Evolutionary conservation across 768 basidiomycete species (phyloP).

Genomic region (Holtermannia corniformis): DNA sequence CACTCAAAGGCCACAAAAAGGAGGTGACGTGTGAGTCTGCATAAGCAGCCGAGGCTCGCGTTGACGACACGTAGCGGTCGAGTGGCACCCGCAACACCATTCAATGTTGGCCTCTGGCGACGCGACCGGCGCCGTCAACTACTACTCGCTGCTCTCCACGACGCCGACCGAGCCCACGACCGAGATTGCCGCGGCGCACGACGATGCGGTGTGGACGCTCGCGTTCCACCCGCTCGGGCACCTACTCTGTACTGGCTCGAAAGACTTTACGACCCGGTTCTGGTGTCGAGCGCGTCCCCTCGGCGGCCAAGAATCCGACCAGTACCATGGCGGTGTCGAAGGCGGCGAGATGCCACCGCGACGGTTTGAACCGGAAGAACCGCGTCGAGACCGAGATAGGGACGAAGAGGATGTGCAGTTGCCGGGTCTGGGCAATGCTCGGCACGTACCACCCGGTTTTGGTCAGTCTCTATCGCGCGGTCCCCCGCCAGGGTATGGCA

Average conservation of each 20-base stretch:
- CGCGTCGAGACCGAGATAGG: neutral
- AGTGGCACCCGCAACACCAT: constrained; percentile 92
- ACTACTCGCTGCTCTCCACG: constrained; percentile 73
- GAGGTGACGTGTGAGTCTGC: constrained; percentile 80
- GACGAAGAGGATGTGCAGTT: constrained; percentile 10
- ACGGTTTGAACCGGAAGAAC: constrained; percentile 2
- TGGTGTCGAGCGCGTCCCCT: constrained; percentile 59
- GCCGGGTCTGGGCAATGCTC: neutral
- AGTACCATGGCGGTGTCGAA: constrained; percentile 39
- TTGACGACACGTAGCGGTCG: constrained; percentile 56
- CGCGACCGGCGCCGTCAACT: constrained; percentile 82
- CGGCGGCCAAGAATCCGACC: constrained; percentile 37
- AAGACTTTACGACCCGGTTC: constrained; percentile 98
- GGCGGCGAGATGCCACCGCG: constrained; percentile 1
- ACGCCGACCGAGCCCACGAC: constrained; percentile 58
- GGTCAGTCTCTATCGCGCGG: constrained; percentile 38
- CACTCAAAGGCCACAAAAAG: constrained; percentile 92
- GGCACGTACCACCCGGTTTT: neutral
- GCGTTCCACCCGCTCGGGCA: constrained; percentile 94
- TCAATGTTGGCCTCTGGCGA: constrained; percentile 83
- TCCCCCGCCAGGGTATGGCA: constrained; percentile 15
- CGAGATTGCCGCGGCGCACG: constrained; percentile 89
- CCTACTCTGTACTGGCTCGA: constrained; percentile 84
- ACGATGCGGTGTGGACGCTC: constrained; percentile 93
- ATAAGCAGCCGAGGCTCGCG: neutral